Evolutionary conservation across 257 asterid genomes (phyloP).

Genomic region (Lycium barbarum): DNA sequence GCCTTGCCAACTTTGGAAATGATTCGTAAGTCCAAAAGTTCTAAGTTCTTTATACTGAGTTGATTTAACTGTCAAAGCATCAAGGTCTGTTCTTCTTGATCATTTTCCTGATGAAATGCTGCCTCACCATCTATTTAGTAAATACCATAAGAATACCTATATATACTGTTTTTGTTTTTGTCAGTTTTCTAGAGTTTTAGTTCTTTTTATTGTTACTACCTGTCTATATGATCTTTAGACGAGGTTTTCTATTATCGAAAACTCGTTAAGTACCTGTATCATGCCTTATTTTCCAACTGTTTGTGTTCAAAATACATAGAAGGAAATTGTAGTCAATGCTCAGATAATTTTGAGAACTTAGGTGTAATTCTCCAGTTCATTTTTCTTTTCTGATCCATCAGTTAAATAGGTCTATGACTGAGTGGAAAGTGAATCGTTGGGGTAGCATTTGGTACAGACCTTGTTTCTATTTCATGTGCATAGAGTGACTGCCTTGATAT

Average conservation of each 20-base stretch:
- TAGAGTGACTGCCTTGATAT: background rate
- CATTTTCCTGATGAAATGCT: background rate
- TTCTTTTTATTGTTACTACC: background rate
- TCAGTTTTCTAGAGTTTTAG: background rate
- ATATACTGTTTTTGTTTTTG: background rate
- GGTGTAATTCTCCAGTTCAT: background rate
- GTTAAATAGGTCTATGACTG: background rate
- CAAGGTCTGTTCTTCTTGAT: slow-evolving; percentile 2
- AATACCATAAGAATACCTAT: background rate
- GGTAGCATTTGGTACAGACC: background rate
- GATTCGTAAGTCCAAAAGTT: slow-evolving; percentile 69
- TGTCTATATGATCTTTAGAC: background rate
- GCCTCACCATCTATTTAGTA: background rate
- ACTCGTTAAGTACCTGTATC: background rate
- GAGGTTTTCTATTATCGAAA: background rate
- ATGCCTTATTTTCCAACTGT: background rate
- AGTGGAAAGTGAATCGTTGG: background rate
- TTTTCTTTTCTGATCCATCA: background rate
- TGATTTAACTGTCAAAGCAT: background rate
- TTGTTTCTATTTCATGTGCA: background rate
- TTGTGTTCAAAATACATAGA: background rate
- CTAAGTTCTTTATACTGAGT: background rate
- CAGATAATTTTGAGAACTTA: background rate
- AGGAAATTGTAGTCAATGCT: background rate
- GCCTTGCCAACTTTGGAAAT: slow-evolving; percentile 68